phyloP scores from a whole-genome alignment of 2,329 filamentous ascomycete species.

The Fusarium chuoi region DNA sequence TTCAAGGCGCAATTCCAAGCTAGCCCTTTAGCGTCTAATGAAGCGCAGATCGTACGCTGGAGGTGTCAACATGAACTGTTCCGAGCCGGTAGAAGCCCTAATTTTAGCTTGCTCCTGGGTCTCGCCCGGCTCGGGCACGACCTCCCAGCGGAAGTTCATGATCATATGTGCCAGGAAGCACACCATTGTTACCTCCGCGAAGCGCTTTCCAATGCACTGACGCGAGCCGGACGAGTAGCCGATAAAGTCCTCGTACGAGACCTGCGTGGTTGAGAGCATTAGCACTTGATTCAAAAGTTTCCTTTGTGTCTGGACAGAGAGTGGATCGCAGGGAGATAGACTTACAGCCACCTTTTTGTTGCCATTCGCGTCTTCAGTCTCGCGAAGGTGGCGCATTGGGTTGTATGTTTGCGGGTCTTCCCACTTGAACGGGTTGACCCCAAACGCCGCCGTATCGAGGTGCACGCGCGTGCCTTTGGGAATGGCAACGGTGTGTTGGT shows the following conservation, averaged over 20 bases:
- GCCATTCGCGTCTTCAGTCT: background rate
- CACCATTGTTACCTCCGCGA: background rate
- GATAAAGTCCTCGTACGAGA: background rate
- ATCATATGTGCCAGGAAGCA: background rate
- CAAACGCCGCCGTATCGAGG: background rate
- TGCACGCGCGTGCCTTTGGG: background rate
- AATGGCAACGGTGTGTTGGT: background rate
- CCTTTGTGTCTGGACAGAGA: background rate
- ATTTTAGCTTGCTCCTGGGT: background rate
- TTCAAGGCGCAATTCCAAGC: accelerated
- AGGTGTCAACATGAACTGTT: background rate
- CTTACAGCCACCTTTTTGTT: background rate
- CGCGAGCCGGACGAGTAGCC: background rate
- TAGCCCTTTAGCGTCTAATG: background rate
- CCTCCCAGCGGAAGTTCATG: background rate
- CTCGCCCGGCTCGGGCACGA: background rate
- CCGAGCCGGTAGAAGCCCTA: background rate
- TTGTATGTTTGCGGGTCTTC: background rate
- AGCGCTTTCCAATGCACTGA: background rate
- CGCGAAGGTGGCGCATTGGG: background rate
- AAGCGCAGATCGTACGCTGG: background rate
- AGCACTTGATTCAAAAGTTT: background rate
- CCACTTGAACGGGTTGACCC: background rate
- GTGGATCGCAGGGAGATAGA: background rate
- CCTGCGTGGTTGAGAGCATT: background rate